Base-by-base conservation (phyloP, 345 rosid genomes). In the Salix viminalis region DNA sequence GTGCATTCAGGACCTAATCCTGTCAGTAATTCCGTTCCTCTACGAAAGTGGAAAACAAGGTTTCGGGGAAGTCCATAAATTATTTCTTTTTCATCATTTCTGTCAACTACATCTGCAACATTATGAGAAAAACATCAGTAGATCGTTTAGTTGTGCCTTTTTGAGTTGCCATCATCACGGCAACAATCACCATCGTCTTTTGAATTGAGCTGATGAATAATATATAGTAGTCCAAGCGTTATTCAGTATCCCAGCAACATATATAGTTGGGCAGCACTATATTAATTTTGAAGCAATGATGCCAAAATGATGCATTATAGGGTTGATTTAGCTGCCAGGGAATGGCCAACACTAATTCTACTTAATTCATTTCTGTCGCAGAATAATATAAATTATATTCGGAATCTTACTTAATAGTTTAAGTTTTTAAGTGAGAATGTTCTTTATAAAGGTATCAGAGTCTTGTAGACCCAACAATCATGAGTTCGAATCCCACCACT, bases 1-100 rank as follows among this genome's bases (percentile, higher is more conserved):
- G 85, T 83, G 3, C 83, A 83, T 73, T 83, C 85, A 69, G 85
- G 85, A 66, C 75, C 83, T 2, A 83, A 83, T 76, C 85, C 83
- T 9, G 76, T 79, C 5, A 72, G 85, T 46, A 83, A 83, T 70
- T 72, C 78, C 52, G 21, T 66, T 65, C 85, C 85, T 2, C 74
- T 9, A 74, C 75, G 54, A 19, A 79, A 62, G 69, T 67, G 70
- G 76, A 52, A 36, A 75, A 72, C 58, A 1, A 62, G 54, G 69
- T 18, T 13, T 24, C 46, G 24, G 5, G 39, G 41, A 75, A 70
- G 28, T 41, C 74, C 65, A 15, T 75, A 37, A 58, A 58, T 58
- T n/a, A 1, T 11, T 58, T 58, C 62, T n/a, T n/a, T n/a, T 11
- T 58, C 62, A n/a, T 58, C 28, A 4, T n/a, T 10, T 58, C 62